Conservation (phyloP, 2,329 filamentous ascomycete species). For the Neonectria sp. region DNA sequence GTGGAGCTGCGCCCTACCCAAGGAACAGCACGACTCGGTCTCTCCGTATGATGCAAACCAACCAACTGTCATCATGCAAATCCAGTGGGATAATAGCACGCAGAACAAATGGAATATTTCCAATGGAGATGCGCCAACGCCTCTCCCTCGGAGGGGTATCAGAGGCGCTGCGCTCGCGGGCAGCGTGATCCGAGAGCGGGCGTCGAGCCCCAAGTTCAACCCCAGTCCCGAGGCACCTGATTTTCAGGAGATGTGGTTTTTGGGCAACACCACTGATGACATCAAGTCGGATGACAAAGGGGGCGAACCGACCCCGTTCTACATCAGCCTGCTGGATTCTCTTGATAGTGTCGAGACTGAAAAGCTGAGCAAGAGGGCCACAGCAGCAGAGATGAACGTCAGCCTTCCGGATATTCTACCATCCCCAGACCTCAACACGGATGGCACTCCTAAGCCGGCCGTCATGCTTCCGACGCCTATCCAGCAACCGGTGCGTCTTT, state of each 20-base stretch:
- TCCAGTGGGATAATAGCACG: conserved; percentile 78
- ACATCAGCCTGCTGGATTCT: conserved; percentile 78
- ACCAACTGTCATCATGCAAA: conserved; percentile 86
- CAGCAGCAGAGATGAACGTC: conserved; percentile 39
- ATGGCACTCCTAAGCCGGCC: conserved; percentile 82
- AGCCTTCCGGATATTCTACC: conserved; percentile 68
- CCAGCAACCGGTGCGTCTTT: conserved; percentile 87
- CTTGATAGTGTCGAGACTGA: conserved; percentile 52
- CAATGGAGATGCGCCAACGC: conserved; percentile 53
- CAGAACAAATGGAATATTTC: conserved; percentile 65
- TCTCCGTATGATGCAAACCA: conserved; percentile 76
- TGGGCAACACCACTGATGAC: conserved; percentile 89
- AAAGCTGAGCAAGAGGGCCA: conserved; percentile 43
- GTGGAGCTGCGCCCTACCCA: conserved; percentile 90
- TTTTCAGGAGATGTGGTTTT: conserved; percentile 82
- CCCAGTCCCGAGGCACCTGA: conserved; percentile 71
- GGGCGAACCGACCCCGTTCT: conserved; percentile 91
- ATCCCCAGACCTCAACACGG: conserved; percentile 71
- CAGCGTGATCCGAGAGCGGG: conserved; percentile 40
- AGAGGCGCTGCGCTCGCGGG: conserved; percentile 44
- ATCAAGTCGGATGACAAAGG: conserved; percentile 77
- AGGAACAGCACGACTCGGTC: conserved; percentile 78
- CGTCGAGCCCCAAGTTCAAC: conserved; percentile 52
- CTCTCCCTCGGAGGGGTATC: conserved; percentile 45
- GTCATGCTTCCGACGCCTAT: conserved; percentile 78